phyloP scores from a whole-genome alignment of 257 asterid genomes.

The Solanum arcanum region DNA sequence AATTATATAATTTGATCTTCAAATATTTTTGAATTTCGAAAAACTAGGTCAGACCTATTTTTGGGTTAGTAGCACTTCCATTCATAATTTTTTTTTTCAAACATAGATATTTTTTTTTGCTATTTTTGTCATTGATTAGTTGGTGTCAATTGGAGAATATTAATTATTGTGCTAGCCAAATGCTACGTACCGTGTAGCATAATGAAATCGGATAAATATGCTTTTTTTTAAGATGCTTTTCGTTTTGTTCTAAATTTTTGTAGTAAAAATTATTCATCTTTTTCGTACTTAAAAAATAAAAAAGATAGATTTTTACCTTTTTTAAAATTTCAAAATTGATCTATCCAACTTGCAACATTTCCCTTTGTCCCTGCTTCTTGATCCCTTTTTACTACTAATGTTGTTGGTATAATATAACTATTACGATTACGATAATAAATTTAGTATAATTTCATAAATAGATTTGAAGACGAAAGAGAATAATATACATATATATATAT shows the following conservation, averaged over 20 bases:
- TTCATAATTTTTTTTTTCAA: neutral
- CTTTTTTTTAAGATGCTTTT: neutral
- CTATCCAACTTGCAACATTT: neutral
- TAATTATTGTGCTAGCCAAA: neutral
- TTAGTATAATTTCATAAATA: neutral
- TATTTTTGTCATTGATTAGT: neutral
- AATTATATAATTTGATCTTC: too few relatives aligned
- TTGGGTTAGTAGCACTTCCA: neutral
- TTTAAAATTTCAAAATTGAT: neutral
- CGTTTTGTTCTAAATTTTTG: neutral
- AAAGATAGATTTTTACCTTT: neutral
- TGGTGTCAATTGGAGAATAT: neutral
- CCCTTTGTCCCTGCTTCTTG: neutral
- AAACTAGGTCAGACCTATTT: too few relatives aligned
- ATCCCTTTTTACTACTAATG: neutral
- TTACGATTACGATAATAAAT: rapidly evolving
- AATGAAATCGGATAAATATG: neutral
- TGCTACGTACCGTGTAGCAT: neutral
- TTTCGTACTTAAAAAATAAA: neutral
- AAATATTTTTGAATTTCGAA: too few relatives aligned
- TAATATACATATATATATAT: too few relatives aligned
- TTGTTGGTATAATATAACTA: neutral
- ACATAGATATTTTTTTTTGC: neutral
- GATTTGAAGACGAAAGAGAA: too few relatives aligned
- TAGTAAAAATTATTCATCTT: neutral